Conservation (phyloP, 441 rosid genomes). For the Pelargonium australe region DNA sequence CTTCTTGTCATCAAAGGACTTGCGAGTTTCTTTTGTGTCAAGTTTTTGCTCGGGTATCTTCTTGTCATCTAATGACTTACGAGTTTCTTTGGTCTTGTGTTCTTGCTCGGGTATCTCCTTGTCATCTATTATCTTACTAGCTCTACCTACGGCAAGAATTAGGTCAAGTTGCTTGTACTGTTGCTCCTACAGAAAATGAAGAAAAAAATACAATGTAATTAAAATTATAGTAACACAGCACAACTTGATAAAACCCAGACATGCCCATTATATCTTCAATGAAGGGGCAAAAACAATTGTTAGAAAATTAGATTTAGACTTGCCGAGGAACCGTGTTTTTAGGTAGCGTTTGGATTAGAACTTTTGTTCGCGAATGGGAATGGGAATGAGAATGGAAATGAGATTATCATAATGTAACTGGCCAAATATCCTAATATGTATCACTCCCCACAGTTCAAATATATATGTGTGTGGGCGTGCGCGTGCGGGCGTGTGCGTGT, state of each 20-base stretch:
- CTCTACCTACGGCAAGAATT: slow-evolving; percentile 70
- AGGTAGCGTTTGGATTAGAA: too few relatives aligned
- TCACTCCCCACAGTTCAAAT: too few relatives aligned
- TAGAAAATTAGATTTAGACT: too few relatives aligned
- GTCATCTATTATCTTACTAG: slow-evolving; percentile 51
- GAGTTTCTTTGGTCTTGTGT: slow-evolving; percentile 25
- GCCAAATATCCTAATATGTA: neutral
- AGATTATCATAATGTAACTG: neutral
- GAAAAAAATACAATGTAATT: neutral
- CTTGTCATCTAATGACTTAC: slow-evolving; percentile 13
- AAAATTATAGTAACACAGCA: neutral
- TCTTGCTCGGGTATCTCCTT: slow-evolving; percentile 24
- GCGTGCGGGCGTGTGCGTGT: too few relatives aligned
- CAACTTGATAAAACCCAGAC: too few relatives aligned
- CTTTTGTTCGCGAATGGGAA: too few relatives aligned
- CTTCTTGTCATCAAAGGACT: neutral
- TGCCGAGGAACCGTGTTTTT: too few relatives aligned
- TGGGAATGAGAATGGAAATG: too few relatives aligned
- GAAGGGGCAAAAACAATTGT: too few relatives aligned
- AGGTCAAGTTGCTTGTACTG: slow-evolving; percentile 82
- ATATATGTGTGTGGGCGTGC: too few relatives aligned
- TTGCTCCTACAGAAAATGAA: slow-evolving; percentile 54
- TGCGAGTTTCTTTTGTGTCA: slow-evolving; percentile 27
- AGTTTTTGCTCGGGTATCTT: slow-evolving; percentile 22
- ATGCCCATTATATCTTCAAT: too few relatives aligned